Conservation (phyloP, 176 grass and related monocot genomes). For the Themeda triandra region DNA sequence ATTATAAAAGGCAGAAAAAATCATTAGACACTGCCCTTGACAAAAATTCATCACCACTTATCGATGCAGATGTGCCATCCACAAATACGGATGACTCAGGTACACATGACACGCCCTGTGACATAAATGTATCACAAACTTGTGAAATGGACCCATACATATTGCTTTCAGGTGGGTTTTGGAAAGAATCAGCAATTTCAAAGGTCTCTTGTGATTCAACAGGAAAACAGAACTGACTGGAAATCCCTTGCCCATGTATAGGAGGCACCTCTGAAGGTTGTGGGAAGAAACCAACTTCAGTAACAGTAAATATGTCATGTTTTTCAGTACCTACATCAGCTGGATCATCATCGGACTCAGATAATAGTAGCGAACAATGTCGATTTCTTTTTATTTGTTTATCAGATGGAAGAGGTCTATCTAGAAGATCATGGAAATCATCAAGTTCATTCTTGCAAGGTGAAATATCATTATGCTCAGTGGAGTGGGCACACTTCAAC, state of each 20-base stretch:
- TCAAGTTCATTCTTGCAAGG: slow-evolving; percentile 71
- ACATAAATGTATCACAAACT: slow-evolving; percentile 83
- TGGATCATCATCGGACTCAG: slow-evolving; percentile 68
- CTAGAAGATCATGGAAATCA: slow-evolving; percentile 69
- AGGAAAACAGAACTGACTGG: slow-evolving; percentile 11
- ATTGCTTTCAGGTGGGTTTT: slow-evolving; percentile 50
- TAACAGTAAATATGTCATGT: slow-evolving; percentile 15
- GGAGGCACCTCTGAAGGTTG: slow-evolving; percentile 10
- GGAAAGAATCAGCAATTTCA: slow-evolving; percentile 34
- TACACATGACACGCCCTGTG: slow-evolving; percentile 64
- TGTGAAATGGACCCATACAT: slow-evolving; percentile 50
- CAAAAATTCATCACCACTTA: slow-evolving; percentile 44
- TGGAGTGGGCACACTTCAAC: slow-evolving; percentile 42
- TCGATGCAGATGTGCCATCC: slow-evolving; percentile 37
- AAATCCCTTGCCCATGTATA: slow-evolving; percentile 27
- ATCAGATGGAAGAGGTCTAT: slow-evolving; percentile 32
- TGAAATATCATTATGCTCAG: slow-evolving; percentile 49
- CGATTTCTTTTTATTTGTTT: slow-evolving; percentile 51
- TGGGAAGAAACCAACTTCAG: slow-evolving; percentile 19
- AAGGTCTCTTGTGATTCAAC: slow-evolving; percentile 37
- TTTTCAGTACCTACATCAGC: slow-evolving; percentile 24
- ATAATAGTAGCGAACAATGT: slow-evolving; percentile 45
- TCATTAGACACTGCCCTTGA: slow-evolving; percentile 48
- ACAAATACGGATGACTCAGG: slow-evolving; percentile 68
- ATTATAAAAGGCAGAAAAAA: slow-evolving; percentile 15